phyloP scores from a whole-genome alignment of 2,329 filamentous ascomycete genomes.

The Daldinia eschscholtzii region DNA sequence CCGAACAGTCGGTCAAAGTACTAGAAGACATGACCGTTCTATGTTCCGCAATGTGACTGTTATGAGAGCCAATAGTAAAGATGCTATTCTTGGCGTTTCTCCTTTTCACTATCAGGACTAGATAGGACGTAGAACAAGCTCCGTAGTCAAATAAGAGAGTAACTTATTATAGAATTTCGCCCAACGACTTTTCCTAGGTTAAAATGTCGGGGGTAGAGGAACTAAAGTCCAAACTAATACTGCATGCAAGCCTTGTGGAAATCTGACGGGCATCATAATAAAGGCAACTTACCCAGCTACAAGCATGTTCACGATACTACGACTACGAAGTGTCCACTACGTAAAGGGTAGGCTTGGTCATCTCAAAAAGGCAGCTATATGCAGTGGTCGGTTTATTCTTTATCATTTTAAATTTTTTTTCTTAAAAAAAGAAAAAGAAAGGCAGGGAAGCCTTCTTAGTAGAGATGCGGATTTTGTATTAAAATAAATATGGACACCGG shows the following conservation, averaged over 20 bases:
- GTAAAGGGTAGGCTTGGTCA: neutral
- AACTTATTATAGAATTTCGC: neutral
- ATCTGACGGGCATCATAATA: neutral
- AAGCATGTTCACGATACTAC: neutral
- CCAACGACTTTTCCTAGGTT: neutral
- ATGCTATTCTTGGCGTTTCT: conserved; percentile 3
- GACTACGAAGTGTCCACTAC: neutral
- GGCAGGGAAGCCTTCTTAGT: neutral
- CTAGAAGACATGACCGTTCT: conserved; percentile 20
- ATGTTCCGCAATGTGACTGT: conserved; percentile 7
- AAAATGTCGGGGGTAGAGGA: neutral
- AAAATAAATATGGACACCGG: neutral
- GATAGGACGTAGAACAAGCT: neutral
- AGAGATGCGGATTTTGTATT: neutral
- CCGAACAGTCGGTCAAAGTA: conserved; percentile 39
- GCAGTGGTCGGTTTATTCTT: neutral
- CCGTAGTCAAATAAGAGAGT: conserved; percentile 7
- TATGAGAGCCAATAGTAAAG: conserved; percentile 13
- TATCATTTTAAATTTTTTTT: no score
- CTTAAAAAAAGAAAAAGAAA: neutral
- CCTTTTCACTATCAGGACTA: conserved; percentile 12
- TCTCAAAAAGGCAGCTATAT: neutral
- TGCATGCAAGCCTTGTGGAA: neutral
- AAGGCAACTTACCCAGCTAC: neutral
- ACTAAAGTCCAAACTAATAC: neutral